Evolutionary conservation across 2,329 filamentous ascomycete species (phyloP), one percentile per base, ranked within the genome.

Genomic region (Pyrenophora teres): DNA sequence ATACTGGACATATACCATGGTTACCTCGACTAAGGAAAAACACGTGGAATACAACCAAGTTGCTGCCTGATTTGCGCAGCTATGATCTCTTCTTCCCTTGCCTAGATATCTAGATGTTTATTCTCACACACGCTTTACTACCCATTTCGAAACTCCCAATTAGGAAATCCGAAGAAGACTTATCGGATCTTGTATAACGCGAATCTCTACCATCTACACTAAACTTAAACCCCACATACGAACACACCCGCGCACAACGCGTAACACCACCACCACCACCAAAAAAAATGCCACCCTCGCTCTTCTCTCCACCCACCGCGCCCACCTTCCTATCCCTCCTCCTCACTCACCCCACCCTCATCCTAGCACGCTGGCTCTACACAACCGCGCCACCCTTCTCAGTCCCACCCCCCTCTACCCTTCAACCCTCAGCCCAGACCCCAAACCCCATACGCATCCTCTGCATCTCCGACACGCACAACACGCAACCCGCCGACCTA

Each of bases 391-490:
- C 19, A 5, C 19, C 39, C 15, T 15, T 15, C 15, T 15, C 15
- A 15, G 15, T 15, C 15, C 21, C 19, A 44, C 12, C 27, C 16
- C 6, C 25, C 44, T 18, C 36, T 10, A 4, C 39, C 13, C 6
- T 16, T 32, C 35, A 13, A 21, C 19, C 19, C 19, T 21, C 12
- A 19, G 1, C 40, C 6, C 8, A 13, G 3, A 16, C 36, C 5
- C 12, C 30, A n/a, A 23, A 13, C 2, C 35, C 25, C 7, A 83
- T 96, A 67, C 85, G 83, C 54, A 80, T 96, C 13, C 88, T 96
- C 59, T 95, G 89, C 75, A 83, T 96, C 53, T 92, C 90, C 8
- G 92, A 96, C 75, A 96, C 92, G 0, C 92, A 96, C 76, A 62
- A 71, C n/a, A 62, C 75, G 3, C 53, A 36, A 6, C 50, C 54